Evolutionary conservation across 164 flowering plant species (phyloP).

Genomic region (grape (Vitis vinifera)): DNA sequence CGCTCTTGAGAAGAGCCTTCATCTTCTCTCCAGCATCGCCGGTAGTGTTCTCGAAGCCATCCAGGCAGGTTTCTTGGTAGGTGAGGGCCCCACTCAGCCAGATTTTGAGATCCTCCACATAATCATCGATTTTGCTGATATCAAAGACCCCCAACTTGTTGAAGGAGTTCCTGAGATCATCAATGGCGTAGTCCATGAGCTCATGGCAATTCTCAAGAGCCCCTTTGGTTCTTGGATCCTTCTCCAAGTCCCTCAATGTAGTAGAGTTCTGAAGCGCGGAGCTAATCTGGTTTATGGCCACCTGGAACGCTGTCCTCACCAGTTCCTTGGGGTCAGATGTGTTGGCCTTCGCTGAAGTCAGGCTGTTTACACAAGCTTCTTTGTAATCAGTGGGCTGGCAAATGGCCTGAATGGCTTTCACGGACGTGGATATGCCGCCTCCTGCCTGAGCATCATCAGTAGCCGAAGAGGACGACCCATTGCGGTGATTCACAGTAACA

Average conservation of each 20-base stretch:
- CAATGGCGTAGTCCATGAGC: constrained; percentile 34
- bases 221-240: constrained; percentile 32
- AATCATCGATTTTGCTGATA: constrained; percentile 34
- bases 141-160: constrained; percentile 27
- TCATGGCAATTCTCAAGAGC: constrained; percentile 45
- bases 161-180: constrained; percentile 30
- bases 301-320: constrained; percentile 31
- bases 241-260: constrained; percentile 17
- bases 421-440: constrained; percentile 25
- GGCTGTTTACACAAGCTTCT: constrained; percentile 38
- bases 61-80: constrained; percentile 71
- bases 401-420: constrained; percentile 40
- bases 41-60: constrained; percentile 58
- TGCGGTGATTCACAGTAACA: not conserved
- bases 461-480: not conserved
- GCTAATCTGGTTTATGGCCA: constrained; percentile 20
- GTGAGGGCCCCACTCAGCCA: constrained; percentile 79
- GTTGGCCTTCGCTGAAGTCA: constrained; percentile 23
- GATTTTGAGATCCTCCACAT: constrained; percentile 43
- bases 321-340: constrained; percentile 47
- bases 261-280: constrained; percentile 31
- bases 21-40: constrained; percentile 51
- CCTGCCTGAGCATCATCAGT: not conserved
- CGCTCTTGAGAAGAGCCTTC: constrained; percentile 30
- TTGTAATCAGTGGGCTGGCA: constrained; percentile 51